Evolutionary conservation across 176 grass and related monocot species (phyloP), one percentile per base, ranked within the genome.

Genomic region (Ensete glaucum): DNA sequence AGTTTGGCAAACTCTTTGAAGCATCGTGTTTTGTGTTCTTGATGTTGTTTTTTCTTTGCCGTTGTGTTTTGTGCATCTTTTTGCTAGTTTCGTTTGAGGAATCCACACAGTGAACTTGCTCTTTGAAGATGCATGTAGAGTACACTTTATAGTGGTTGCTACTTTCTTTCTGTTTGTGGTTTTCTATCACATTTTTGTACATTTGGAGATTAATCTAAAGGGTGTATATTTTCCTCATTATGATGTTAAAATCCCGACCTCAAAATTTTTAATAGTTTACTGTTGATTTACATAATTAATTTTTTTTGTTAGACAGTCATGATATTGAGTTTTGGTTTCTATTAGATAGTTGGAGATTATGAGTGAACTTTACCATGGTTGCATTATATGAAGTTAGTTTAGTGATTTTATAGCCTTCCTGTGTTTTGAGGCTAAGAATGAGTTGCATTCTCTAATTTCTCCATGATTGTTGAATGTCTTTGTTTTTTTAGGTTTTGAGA

Each of bases 401-500:
- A 67, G 4, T 59, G 55, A 1, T 23, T 62, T 21, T 20, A 62
- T 50, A 62, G 11, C 6, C 0, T 76, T 62, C 9, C 9, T 51
- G 19, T 26, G 49, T 57, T 54, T 11, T 52, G 9, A 0, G 8
- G 20, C 20, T 53, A 14, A 19, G 69, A 59, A 24, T 17, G 19
- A 48, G 22, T 4, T 2, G 22, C 34, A 43, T 54, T 11, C 26
- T 84, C 29, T 50, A 13, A 54, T 11, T 25, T 55, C 27, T 13
- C 50, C 26, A 49, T 82, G 21, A 62, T 27, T 76, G 54, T 62
- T 76, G 53, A 69, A 57, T 19, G 63, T 55, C 49, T n/a, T 79
- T 29, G 19, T 51, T 16, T 1, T 27, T 71, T 54, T 88, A 99
- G 95, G 90, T 99, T 58, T 84, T 99, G 69, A 91, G 95, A 58